Percentiles rank a stretch among this genome's conserved stretches.
Conservation (phyloP, 1,284 basidiomycete genomes). For the Austroboletus novae-zelandiae region DNA sequence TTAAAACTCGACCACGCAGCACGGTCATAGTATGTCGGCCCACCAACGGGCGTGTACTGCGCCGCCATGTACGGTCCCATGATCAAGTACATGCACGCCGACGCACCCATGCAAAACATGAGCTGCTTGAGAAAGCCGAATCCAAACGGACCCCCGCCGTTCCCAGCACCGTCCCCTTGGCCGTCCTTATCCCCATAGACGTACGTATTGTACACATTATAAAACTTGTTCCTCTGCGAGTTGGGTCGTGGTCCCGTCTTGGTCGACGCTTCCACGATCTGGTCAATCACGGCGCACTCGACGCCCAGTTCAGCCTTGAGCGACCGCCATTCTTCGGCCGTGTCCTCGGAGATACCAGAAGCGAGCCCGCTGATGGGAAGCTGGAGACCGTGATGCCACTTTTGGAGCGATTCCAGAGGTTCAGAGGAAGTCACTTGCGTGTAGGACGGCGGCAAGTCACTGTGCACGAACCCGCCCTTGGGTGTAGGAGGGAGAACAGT, state of each 20-base stretch:
- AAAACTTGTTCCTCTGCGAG: conserved; percentile 52
- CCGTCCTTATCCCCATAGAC: conserved; percentile 50
- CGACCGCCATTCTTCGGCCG: conserved; percentile 67
- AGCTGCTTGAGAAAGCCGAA: conserved; percentile 40
- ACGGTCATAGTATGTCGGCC: conserved; percentile 75
- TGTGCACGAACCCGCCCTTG: conserved; percentile 40
- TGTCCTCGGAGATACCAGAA: conserved; percentile 58
- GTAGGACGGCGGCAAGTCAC: conserved; percentile 70
- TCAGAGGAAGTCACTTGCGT: conserved; percentile 51
- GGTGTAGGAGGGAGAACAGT: conserved; percentile 67
- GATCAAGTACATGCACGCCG: conserved; percentile 54
- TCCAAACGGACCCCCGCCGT: conserved; percentile 24
- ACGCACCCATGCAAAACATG: conserved; percentile 53
- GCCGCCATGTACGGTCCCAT: conserved; percentile 58
- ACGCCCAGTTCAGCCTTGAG: conserved; percentile 76
- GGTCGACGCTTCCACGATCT: conserved; percentile 52
- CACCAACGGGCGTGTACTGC: conserved; percentile 53
- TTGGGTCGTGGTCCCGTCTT: conserved; percentile 36
- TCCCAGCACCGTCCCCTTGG: conserved; percentile 6
- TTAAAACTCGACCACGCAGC: conserved; percentile 77
- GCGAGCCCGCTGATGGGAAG: conserved; percentile 52
- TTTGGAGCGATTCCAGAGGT: conserved; percentile 58
- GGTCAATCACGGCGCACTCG: conserved; percentile 74
- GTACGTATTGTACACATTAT: conserved; percentile 83
- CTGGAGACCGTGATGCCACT: conserved; percentile 66